phyloP scores from a whole-genome alignment of 106 monocot genomes.

The Platanthera guangdongensis region DNA sequence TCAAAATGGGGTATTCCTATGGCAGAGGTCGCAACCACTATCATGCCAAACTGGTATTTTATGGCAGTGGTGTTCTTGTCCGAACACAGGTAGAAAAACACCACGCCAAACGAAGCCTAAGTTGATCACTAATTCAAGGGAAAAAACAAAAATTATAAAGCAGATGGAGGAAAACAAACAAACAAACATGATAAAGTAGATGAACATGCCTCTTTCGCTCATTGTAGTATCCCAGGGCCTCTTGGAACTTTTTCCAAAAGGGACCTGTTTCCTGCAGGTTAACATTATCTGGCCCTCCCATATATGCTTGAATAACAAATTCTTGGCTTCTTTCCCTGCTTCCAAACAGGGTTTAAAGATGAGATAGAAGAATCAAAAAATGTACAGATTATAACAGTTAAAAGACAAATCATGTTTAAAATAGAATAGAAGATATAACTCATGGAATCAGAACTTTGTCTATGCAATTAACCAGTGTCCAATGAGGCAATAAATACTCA shows the following conservation, averaged over 20 bases:
- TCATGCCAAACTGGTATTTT: too few species aligned
- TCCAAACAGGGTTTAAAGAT: background rate
- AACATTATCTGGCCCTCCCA: constrained; percentile 78
- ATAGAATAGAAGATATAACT: background rate
- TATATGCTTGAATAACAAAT: constrained; percentile 83
- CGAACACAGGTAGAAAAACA: too few species aligned
- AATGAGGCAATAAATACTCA: constrained; percentile 17
- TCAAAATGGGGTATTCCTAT: too few species aligned
- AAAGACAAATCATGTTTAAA: background rate
- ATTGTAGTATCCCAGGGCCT: constrained; percentile 43
- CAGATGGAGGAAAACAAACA: background rate
- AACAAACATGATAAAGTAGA: background rate
- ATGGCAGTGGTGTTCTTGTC: too few species aligned
- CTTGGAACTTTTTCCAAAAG: constrained; percentile 61
- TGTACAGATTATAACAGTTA: background rate
- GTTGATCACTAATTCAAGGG: background rate
- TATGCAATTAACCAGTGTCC: background rate
- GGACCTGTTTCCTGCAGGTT: constrained; percentile 73
- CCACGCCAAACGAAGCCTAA: background rate
- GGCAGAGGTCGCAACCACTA: too few species aligned
- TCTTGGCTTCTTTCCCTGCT: constrained; percentile 62
- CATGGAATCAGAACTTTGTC: background rate
- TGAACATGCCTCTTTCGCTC: constrained; percentile 38
- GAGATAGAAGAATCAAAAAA: background rate
- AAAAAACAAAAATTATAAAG: background rate